These are phyloP conservation scores for Allantophomopsis cytisporea DNA, from an alignment of 2,329 filamentous ascomycete genomes.

Conservation along the genomic window DNA sequence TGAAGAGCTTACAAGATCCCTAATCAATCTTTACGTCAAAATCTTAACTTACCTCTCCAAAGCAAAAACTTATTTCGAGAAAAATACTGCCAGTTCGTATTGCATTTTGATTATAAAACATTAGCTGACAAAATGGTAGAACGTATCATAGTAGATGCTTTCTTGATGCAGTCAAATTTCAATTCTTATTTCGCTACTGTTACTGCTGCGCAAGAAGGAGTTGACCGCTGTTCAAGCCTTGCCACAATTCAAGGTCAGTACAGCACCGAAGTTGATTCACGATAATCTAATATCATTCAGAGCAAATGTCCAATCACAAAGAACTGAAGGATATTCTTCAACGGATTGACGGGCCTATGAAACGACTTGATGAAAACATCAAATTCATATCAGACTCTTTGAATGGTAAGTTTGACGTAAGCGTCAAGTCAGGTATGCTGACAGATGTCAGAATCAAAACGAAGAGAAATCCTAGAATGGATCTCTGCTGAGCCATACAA, in stretches of 20 bases:
- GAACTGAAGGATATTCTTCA: background rate
- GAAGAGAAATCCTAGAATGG: background rate
- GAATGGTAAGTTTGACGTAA: background rate
- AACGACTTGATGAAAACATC: background rate
- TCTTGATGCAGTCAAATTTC: no score
- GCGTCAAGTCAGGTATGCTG: background rate
- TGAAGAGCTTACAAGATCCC: constrained; percentile 1
- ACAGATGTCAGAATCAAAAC: background rate
- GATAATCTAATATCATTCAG: no score
- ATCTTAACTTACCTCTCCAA: background rate
- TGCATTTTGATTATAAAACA: background rate
- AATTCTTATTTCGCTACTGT: no score
- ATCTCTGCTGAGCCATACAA: background rate
- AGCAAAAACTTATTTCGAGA: background rate
- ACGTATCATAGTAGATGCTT: no score
- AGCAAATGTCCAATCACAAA: background rate
- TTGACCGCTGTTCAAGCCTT: no score
- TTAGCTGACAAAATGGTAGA: no score
- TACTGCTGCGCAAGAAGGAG: no score
- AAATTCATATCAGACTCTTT: background rate
- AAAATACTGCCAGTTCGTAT: background rate
- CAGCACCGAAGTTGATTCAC: no score
- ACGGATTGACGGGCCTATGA: background rate
- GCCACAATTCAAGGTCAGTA: no score
- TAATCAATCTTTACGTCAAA: background rate